phyloP scores from a whole-genome alignment of 2,329 filamentous ascomycete genomes.

The Biscogniauxia marginata region DNA sequence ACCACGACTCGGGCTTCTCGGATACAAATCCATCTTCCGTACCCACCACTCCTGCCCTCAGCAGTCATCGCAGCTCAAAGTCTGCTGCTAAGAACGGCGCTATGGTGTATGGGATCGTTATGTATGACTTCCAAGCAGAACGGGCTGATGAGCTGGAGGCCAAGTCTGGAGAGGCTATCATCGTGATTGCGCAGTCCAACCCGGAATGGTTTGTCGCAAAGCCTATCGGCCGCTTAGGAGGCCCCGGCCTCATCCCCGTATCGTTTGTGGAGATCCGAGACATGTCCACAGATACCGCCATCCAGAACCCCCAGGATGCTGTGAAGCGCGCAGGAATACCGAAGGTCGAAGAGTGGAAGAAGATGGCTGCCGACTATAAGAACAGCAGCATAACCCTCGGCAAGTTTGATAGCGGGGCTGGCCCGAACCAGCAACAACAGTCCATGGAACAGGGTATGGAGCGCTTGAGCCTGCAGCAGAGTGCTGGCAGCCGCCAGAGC shows the following conservation, averaged over 20 bases:
- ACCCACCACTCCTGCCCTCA: slow-evolving; percentile 34
- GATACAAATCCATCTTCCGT: slow-evolving; percentile 44
- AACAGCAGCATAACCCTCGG: slow-evolving; percentile 97
- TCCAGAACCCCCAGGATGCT: slow-evolving; percentile 78
- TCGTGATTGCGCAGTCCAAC: slow-evolving; percentile 97
- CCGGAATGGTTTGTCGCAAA: slow-evolving; percentile 99
- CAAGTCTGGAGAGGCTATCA: slow-evolving; percentile 92
- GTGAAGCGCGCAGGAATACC: slow-evolving; percentile 88
- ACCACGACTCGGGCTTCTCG: slow-evolving; percentile 90
- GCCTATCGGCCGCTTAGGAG: slow-evolving; percentile 94
- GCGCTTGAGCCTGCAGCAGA: slow-evolving; percentile 70
- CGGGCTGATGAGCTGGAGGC: slow-evolving; percentile 94
- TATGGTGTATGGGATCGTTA: slow-evolving; percentile 95
- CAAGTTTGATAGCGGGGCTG: slow-evolving; percentile 68
- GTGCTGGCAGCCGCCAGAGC: slow-evolving; percentile 45
- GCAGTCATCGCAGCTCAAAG: slow-evolving; percentile 48
- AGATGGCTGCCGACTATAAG: slow-evolving; percentile 98
- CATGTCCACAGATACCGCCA: slow-evolving; percentile 82
- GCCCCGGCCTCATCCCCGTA: slow-evolving; percentile 91
- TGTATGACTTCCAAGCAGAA: slow-evolving; percentile 95
- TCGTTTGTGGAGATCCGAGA: slow-evolving; percentile 96
- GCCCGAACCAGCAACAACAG: slow-evolving; percentile 38
- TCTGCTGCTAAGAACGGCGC: slow-evolving; percentile 61
- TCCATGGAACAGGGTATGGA: slow-evolving; percentile 70
- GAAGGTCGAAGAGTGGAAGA: slow-evolving; percentile 98